Evolutionary conservation across 208 protist species (phyloP), one percentile per base, ranked within the genome.

Genomic region (Willaertia magna): DNA sequence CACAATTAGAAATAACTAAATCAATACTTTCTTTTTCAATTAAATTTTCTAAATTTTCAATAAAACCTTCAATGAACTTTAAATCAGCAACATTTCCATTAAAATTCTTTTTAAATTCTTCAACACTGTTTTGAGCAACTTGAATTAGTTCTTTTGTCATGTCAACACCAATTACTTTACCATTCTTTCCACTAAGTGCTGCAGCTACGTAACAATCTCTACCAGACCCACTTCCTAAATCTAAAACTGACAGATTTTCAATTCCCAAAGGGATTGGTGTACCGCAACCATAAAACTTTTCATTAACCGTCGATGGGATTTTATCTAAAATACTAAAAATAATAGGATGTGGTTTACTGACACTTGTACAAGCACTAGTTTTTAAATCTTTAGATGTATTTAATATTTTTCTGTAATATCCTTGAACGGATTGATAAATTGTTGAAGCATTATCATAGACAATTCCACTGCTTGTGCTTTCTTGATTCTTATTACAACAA

Each of bases 81-180:
- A 94, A 44, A 67, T 16, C 34, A 34, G 55, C 55, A 0, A 67
- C 12, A 67, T 67, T n/a, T 4, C 2, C 55, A 34, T 26, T 26
- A 67, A 67, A 67, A n/a, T 88, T 90, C n/a, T 92, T 4, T 61
- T 74, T 87, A 26, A 90, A 86, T 22, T 74, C 4, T 14, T 89
- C 83, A 67, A 78, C 20, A 85, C 91, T 51, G 40, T 61, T 52
- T 30, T 76, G 82, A 0, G 91, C 90, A 20, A 89, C 78, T 3
- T 92, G 47, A 0, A 93, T 18, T 82, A 93, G 89, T 67, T 90
- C 90, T 22, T 89, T 14, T 1, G 91, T 93, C 91, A 93, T 93
- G 59, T 93, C 91, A 18, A 93, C 39, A 22, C 91, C 91, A 34
- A 90, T 81, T 1, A 92, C 91, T 48, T 46, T 47, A 20, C 90